Conservation (phyloP, 2,329 filamentous ascomycete genomes). For the Penicillium expansum region DNA sequence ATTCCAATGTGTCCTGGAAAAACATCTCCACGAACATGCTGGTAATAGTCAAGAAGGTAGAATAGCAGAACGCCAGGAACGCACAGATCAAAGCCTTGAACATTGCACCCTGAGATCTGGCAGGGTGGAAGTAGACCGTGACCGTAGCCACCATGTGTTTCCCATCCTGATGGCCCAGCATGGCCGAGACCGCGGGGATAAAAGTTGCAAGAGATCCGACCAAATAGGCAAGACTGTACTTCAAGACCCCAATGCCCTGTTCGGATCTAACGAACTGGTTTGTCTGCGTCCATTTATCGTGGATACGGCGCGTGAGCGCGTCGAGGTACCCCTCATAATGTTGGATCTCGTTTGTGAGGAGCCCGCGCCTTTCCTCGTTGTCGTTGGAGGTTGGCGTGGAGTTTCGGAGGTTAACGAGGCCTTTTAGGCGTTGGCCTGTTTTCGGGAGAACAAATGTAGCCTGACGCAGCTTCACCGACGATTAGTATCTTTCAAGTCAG, state of each 20-base stretch:
- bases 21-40: constrained; percentile 88
- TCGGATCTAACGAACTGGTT: constrained; percentile 67
- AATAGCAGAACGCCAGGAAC: constrained; percentile 74
- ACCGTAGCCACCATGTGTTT: constrained; percentile 94
- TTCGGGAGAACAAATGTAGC: constrained; percentile 82
- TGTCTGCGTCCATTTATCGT: constrained; percentile 40
- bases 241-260: constrained; percentile 75
- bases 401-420: constrained; percentile 71
- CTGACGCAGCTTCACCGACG: constrained; percentile 62
- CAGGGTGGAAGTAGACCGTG: constrained; percentile 92
- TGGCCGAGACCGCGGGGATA: constrained; percentile 66
- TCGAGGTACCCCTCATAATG: constrained; percentile 14
- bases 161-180: constrained; percentile 79
- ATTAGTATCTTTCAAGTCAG: constrained; percentile 6
- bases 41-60: constrained; percentile 69
- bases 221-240: constrained; percentile 87
- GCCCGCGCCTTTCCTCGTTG: constrained; percentile 35
- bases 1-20: constrained; percentile 65
- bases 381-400: constrained; percentile 27
- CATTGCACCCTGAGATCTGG: constrained; percentile 83
- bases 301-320: constrained; percentile 29
- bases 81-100: constrained; percentile 77
- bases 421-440: constrained; percentile 80
- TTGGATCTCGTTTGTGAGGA: constrained; percentile 30
- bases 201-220: constrained; percentile 85